Conservation (phyloP, 371 early-diverging fungal genomes). For the Syncephalastrum racemosum region DNA sequence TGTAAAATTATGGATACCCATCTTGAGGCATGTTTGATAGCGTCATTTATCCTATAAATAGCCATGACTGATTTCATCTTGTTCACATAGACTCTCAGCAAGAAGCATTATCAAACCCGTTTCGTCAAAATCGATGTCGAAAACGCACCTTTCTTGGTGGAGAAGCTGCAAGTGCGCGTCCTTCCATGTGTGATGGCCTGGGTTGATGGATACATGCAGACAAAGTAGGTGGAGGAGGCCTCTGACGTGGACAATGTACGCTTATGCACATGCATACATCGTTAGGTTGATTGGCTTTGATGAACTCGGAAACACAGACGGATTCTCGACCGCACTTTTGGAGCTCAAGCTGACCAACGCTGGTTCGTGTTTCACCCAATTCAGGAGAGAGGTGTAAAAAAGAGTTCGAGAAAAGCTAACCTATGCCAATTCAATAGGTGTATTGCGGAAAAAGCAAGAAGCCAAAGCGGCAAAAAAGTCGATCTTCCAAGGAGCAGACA, state of each 20-base stretch:
- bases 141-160: constrained; percentile 89
- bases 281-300: constrained; percentile 92
- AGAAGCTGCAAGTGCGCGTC: constrained; percentile 82
- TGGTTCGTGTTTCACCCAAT: constrained; percentile 30
- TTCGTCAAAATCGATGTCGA: constrained; percentile 90
- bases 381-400: background rate
- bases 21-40: constrained; percentile 54
- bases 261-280: constrained; percentile 1
- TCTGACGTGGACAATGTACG: constrained; percentile 2
- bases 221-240: constrained; percentile 20
- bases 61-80: background rate
- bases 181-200: constrained; percentile 91
- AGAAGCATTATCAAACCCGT: constrained; percentile 78
- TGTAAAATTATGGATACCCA: constrained; percentile 95
- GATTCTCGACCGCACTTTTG: constrained; percentile 76
- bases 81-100: constrained; percentile 56
- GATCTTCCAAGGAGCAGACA: constrained; percentile 33
- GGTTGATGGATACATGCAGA: constrained; percentile 61
- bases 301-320: constrained; percentile 86
- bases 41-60: background rate
- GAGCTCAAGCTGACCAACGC: constrained; percentile 73
- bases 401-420: background rate
- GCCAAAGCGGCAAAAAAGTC: constrained; percentile 19
- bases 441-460: constrained; percentile 18
- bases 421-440: background rate